Base-by-base conservation (phyloP, 192 early-diverging fungal genomes). In the Mortierella antarctica region DNA sequence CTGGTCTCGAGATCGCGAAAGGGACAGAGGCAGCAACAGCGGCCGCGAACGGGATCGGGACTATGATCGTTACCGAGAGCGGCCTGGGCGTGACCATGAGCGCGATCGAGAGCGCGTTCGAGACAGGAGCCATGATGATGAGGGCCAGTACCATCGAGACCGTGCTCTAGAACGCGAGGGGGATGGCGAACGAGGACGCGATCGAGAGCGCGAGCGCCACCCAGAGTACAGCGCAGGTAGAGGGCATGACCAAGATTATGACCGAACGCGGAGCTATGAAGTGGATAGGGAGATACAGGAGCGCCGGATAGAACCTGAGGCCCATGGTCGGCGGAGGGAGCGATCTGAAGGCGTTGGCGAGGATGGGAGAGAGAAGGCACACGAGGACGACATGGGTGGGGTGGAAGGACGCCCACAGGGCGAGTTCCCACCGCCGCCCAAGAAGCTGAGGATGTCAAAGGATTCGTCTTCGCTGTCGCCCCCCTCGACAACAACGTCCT, bases 391-490 rank as follows among this genome's bases (percentile, higher is more conserved):
- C 17, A 23, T n/a, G 53, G 40, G 48, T n/a, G 39, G 52, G 18
- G 48, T 15, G 49, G 17, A 40, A 48, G 49, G 62, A 14, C 59
- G 52, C 48, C 46, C 56, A 44, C 58, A 8, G 10, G 14, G 45
- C 15, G 31, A 15, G n/a, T 68, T 66, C 60, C 70, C 52, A 8
- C 53, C 77, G 2, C n/a, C 62, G 7, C 58, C 60, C 18, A 80
- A 80, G 65, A 71, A 67, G 59, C 20, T 80, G 65, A 80, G 72
- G 65, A 6, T 80, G 0, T 80, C 77, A 40, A 80, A 70, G 40
- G 77, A 80, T 12, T 68, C 77, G 5, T 72, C 70, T 0, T 72
- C 70, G 45, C 48, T 72, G 44, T 72, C 77, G 5, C 70, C 77
- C 23, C 65, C 70, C 7, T 71, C 77, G 13, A 80, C 77, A 13